Evolutionary conservation across 495 filamentous ascomycete genomes (phyloP).

Genomic region (Tetracladium setigerum): DNA sequence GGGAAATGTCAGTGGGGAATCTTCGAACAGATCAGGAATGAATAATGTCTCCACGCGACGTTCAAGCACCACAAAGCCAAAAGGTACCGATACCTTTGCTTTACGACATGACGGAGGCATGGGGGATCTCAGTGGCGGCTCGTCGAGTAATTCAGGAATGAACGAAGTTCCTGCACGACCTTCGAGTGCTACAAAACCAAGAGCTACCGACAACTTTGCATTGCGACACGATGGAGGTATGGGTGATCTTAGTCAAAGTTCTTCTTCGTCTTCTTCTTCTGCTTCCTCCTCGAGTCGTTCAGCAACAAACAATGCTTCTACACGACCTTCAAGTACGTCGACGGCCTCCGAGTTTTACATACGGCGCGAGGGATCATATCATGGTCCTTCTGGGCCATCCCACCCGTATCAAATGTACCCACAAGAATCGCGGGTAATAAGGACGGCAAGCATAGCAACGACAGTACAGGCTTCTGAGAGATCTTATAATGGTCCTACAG

Average conservation of each 20-base stretch:
- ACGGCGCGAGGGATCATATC: conserved; percentile 50
- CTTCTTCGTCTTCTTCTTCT: conserved; percentile 2
- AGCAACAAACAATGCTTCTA: too few relatives aligned
- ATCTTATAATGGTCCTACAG: conserved; percentile 51
- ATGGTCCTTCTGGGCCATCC: conserved; percentile 61
- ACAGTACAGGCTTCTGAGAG: conserved; percentile 43
- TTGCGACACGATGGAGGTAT: conserved; percentile 33
- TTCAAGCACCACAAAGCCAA: conserved; percentile 40
- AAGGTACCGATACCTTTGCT: conserved; percentile 31
- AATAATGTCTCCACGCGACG: conserved; percentile 27
- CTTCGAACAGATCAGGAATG: conserved; percentile 16
- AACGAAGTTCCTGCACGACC: conserved; percentile 33
- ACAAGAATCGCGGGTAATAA: conserved; percentile 59
- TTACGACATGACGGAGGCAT: conserved; percentile 33
- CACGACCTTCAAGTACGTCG: conserved; percentile 27
- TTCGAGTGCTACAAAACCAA: conserved; percentile 40
- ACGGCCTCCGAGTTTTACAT: conserved; percentile 33
- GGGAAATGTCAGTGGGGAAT: conserved; percentile 12
- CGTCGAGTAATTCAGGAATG: too few relatives aligned
- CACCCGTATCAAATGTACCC: conserved; percentile 84
- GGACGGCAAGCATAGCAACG: conserved; percentile 58
- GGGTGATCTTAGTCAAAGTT: conserved; percentile 21
- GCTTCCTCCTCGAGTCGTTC: conserved; percentile 9
- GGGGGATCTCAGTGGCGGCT: too few relatives aligned
- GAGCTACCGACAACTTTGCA: conserved; percentile 31